Base-by-base conservation (phyloP, 176 grass and related monocot species). In the Bonia amplexicaulis region DNA sequence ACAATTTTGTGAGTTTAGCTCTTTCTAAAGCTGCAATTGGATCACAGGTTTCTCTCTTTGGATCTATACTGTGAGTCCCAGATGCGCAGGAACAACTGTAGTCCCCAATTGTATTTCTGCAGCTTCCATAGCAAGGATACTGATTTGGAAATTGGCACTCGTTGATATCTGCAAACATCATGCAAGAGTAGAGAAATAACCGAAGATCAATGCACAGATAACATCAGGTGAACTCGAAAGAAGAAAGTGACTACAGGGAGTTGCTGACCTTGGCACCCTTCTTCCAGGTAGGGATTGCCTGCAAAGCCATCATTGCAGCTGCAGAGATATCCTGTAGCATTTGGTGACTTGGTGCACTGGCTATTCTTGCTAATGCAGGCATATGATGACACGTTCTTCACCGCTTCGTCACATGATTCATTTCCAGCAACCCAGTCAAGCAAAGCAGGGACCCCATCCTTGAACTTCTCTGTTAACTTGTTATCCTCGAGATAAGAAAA, bases 261-360 rank as follows among this genome's bases (percentile, higher is more conserved):
- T 85, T 39, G 26, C 1, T 15, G 29, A 89, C 87, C 87, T 89
- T 80, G 66, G 22, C 87, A 85, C 71, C 87, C 16, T 53, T 74
- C 48, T 59, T 6, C 7, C 59, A 89, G 87, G 42, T 85, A 85
- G 9, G 87, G 69, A 41, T 89, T 89, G 14, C 87, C 87, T 29
- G 16, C 40, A 46, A 85, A 89, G 22, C 87, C 87, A 74, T 80
- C 10, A 0, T 2, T 58, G 76, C 87, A 89, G 10, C 1, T 27
- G n/a, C 87, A 80, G 27, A 89, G 76, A 35, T 89, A 89, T 16
- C 87, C 87, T 47, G 68, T 85, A 17, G 76, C 87, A 74, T 85
- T 68, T 47, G 60, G 59, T 31, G 87, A 89, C 0, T 20, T 29
- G 47, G 80, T 33, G 52, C 87, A 89, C 6, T 4, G 39, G 60